Base-by-base conservation (phyloP, 1,284 basidiomycete species). In the Xerocomus minutiporus region DNA sequence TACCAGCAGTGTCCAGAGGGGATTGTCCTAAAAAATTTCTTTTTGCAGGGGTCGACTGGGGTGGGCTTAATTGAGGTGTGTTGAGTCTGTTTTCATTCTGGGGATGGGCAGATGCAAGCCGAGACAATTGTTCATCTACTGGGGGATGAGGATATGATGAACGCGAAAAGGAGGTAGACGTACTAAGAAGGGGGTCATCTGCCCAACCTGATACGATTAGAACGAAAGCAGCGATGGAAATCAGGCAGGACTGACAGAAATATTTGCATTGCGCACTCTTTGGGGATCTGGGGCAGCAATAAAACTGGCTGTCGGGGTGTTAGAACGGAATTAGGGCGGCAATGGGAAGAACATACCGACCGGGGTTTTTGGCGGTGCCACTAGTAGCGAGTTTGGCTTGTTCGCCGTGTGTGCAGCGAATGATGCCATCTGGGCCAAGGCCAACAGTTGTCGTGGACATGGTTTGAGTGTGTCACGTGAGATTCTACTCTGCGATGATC, bases 151-250 rank as follows among this genome's bases (percentile, higher is more conserved):
- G 15, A 13, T 4, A 17, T 8, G 12, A 44, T 8, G 26, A 6
- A 17, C 32, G 8, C 5, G 5, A 15, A n/a, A 15, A n/a, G 20
- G 23, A 34, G 23, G 35, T 7, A 36, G 7, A 25, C 44, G 13
- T 48, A 61, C 59, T 8, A 54, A 62, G 49, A 43, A 59, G 52
- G 29, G 62, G 60, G 40, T 74, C 61, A 38, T 75, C 71, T 26
- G 52, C 66, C 76, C 75, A 77, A 17, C 64, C 75, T 77, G 54
- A 41, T 39, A 8, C 40, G 23, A 52, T 54, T 8, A 53, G 46
- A 25, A 25, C 20, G 28, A 23, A 29, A 5, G 20, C 2, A 20
- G 31, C 20, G 5, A 12, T 6, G 13, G 7, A 40, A 17, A 36
- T 1, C 26, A n/a, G 13, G 28, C 3, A 8, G 6, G 15, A 61